phyloP scores from a whole-genome alignment of 2,329 filamentous ascomycete genomes.

The Phialemonium atrogriseum region DNA sequence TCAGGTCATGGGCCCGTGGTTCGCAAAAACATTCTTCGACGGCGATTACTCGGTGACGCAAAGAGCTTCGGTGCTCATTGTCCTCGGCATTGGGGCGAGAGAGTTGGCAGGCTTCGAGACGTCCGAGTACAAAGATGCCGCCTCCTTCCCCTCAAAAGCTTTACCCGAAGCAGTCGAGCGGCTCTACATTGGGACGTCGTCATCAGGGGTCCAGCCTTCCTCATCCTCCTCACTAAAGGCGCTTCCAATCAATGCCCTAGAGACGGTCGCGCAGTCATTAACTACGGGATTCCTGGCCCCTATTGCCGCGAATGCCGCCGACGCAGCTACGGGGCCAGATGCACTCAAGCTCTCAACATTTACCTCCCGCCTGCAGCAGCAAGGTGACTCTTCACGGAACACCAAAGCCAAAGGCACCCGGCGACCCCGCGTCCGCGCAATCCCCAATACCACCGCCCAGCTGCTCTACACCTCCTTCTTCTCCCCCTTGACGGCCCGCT shows the following conservation, averaged over 20 bases:
- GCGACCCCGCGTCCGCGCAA: slow-evolving; percentile 39
- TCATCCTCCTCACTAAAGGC: slow-evolving; percentile 35
- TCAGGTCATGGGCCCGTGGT: slow-evolving; percentile 71
- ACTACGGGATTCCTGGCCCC: slow-evolving; percentile 70
- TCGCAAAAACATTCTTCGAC: slow-evolving; percentile 77
- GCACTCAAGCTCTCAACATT: slow-evolving; percentile 86
- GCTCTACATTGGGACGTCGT: slow-evolving; percentile 46
- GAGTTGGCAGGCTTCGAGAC: slow-evolving; percentile 73
- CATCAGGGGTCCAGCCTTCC: slow-evolving; percentile 12
- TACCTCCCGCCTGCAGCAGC: slow-evolving; percentile 59
- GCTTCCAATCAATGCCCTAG: slow-evolving; percentile 51
- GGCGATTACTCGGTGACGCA: slow-evolving; percentile 88
- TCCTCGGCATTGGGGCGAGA: slow-evolving; percentile 71
- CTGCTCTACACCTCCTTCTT: slow-evolving; percentile 74
- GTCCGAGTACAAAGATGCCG: slow-evolving; percentile 38
- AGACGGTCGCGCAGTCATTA: slow-evolving; percentile 58
- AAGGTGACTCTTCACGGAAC: slow-evolving; percentile 9
- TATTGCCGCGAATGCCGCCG: slow-evolving; percentile 72
- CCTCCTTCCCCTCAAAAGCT: slow-evolving; percentile 70
- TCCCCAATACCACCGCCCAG: slow-evolving; percentile 70
- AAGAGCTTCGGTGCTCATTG: slow-evolving; percentile 71
- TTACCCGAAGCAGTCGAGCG: slow-evolving; percentile 68
- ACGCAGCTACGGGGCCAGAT: slow-evolving; percentile 70
- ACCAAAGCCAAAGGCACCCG: slow-evolving; percentile 16
- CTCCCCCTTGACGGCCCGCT: slow-evolving; percentile 74